Percentiles rank a stretch among this genome's conserved stretches.
Evolutionary conservation across 345 rosid genomes (phyloP).

Genomic region (Eucalyptus pauciflora): DNA sequence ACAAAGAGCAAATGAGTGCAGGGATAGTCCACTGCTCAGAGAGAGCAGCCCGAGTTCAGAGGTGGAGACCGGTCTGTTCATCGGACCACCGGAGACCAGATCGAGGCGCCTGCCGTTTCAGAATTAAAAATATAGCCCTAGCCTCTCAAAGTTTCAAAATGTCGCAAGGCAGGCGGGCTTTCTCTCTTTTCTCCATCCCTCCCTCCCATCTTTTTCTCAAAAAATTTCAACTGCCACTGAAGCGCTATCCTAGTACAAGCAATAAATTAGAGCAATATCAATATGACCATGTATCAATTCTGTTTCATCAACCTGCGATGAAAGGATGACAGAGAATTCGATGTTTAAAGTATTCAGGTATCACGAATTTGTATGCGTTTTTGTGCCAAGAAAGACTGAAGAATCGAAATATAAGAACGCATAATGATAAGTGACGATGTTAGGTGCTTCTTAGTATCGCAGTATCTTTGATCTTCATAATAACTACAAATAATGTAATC

Average conservation of each 20-base stretch:
- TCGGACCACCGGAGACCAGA: conserved; percentile 66
- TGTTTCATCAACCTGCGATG: neutral
- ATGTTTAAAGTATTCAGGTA: neutral
- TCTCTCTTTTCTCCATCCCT: neutral
- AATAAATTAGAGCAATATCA: neutral
- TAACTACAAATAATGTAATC: neutral
- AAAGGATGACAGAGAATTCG: neutral
- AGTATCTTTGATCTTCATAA: neutral
- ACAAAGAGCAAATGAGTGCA: conserved; percentile 7
- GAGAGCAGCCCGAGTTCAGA: conserved; percentile 53
- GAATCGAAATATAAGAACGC: neutral
- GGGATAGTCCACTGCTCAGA: neutral
- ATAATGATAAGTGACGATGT: neutral
- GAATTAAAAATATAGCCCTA: neutral
- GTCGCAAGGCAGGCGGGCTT: neutral
- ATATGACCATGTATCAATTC: neutral
- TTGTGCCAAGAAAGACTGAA: neutral
- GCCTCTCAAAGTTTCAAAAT: neutral
- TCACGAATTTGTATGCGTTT: neutral
- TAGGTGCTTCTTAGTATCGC: neutral
- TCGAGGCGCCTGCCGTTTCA: neutral
- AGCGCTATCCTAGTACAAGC: neutral
- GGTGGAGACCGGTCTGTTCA: conserved; percentile 83
- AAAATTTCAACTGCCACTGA: neutral
- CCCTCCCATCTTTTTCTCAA: neutral